Evolutionary conservation across 2,329 filamentous ascomycete genomes (phyloP), one percentile per base, ranked within the genome.

Genomic region (Metarhizium robertsii): DNA sequence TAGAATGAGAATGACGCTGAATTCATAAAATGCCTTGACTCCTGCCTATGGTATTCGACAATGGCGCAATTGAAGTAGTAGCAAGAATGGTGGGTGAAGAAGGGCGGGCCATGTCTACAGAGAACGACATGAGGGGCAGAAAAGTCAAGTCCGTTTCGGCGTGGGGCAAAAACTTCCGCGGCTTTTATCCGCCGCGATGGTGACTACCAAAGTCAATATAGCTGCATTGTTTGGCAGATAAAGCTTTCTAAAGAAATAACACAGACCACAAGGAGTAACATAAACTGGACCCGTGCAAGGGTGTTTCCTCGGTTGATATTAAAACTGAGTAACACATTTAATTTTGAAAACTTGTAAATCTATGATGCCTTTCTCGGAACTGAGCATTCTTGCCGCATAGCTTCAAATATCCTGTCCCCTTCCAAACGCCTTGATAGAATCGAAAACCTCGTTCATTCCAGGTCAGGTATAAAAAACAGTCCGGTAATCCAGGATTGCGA

Each of bases 341-440:
- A 56, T 53, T 51, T n/a, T 54, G 49, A 49, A 45, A 38, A 43
- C 42, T 45, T 48, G 54, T 57, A 57, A 52, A 54, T 57, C 49
- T 54, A 51, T 52, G 25, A 52, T 57, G 38, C 45, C 36, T 36
- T 54, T 43, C 6, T 57, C 52, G 42, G 29, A 43, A 30, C 38
- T 43, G 48, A 52, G 49, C 49, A 52, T 29, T 54, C 43, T 52
- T 40, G 48, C 32, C n/a, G 50, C 47, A 54, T 52, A 52, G 34
- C 52, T 43, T 56, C 40, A 51, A 51, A 6, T 48, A 14, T 30
- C 20, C 45, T 48, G 11, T 11, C 20, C 40, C 52, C 16, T 49
- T 36, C 32, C 50, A 18, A 57, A 54, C 52, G 48, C 55, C 55
- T 14, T 25, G 42, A 42, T 38, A 43, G 51, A 45, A 48, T 43